These are phyloP conservation scores for Lablab purpureus DNA, from an alignment of 306 rosid species.

Conservation along the genomic window DNA sequence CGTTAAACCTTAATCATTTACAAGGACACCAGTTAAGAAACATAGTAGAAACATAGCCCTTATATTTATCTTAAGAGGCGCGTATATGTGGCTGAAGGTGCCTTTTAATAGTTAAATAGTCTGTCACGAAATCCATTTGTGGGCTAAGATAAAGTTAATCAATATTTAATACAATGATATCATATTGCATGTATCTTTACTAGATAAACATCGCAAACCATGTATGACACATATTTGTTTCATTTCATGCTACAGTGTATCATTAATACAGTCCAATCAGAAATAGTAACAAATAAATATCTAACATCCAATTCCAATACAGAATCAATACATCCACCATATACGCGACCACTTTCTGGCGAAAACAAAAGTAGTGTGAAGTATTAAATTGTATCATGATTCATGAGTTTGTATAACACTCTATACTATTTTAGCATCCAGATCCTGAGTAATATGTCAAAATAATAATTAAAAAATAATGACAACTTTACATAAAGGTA, in stretches of 20 bases:
- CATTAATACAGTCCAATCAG: neutral
- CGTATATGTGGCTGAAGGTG: neutral
- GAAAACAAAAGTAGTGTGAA: constrained; percentile 13
- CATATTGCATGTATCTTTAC: neutral
- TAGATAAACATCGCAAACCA: constrained; percentile 16
- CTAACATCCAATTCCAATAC: neutral
- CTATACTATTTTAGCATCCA: constrained; percentile 34
- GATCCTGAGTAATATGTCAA: neutral
- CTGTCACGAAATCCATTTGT: neutral
- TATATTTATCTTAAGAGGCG: neutral
- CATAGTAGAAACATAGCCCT: neutral
- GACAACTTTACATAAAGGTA: constrained; percentile 30
- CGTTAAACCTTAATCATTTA: neutral
- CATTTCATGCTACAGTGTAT: constrained; percentile 1
- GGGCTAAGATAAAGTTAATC: neutral
- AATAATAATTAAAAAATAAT: constrained; percentile 30
- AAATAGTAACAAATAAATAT: constrained; percentile 11
- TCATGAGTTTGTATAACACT: constrained; percentile 15
- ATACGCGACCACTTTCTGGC: neutral
- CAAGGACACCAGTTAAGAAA: neutral
- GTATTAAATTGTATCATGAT: constrained; percentile 20
- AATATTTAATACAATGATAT: neutral
- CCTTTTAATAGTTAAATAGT: neutral
- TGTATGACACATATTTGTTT: neutral
- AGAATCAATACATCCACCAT: constrained; percentile 2